Percentiles rank a stretch among this genome's conserved stretches.
Conservation (phyloP, 2,329 filamentous ascomycete species). For the Alternaria infectoria region DNA sequence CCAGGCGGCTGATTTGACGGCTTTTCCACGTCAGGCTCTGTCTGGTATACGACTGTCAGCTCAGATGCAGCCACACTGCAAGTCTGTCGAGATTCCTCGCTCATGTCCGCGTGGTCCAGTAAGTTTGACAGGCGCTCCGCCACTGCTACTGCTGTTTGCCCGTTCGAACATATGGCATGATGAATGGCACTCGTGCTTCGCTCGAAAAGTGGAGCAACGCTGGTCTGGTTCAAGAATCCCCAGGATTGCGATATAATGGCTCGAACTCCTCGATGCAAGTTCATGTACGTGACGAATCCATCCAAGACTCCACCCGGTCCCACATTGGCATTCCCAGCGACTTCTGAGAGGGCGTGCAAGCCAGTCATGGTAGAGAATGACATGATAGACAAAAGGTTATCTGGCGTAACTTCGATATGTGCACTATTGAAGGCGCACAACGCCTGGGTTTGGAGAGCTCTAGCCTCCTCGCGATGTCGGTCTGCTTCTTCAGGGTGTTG, state of each 20-base stretch:
- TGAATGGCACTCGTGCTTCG: background rate
- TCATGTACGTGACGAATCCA: conserved; percentile 1
- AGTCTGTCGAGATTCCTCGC: background rate
- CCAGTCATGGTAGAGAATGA: background rate
- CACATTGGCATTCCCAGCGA: background rate
- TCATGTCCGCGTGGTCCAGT: background rate
- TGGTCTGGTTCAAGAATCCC: background rate
- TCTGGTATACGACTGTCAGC: background rate
- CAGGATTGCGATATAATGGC: background rate
- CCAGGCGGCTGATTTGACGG: background rate
- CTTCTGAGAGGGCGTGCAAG: background rate
- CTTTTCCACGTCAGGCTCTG: background rate
- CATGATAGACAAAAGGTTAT: background rate
- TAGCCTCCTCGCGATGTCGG: background rate
- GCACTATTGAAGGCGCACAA: background rate
- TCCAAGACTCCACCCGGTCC: background rate
- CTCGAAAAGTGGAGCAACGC: background rate
- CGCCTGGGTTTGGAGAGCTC: background rate
- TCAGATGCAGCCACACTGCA: background rate
- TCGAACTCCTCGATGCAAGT: background rate
- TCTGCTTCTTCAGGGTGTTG: background rate
- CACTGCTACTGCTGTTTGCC: background rate
- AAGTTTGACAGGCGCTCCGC: background rate
- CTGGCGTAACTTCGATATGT: background rate
- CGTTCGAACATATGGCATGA: background rate